Conservation (phyloP, 257 asterid genomes). For the Linaria vulgaris region DNA sequence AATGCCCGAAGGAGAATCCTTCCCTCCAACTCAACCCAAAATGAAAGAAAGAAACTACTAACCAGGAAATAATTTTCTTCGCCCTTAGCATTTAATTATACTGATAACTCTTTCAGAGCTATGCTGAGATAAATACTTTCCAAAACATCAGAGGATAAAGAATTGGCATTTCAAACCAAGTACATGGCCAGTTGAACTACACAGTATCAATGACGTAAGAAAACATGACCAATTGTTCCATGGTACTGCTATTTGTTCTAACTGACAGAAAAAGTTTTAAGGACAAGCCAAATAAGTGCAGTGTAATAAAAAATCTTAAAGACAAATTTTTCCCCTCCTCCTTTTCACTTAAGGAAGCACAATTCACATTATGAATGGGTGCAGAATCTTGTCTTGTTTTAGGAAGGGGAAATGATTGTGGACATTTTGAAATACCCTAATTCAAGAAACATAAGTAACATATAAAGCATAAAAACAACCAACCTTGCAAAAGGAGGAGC, state of each 20-base stretch:
- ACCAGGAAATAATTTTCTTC: neutral
- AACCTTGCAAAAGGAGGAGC: constrained; percentile 42
- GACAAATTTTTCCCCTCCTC: neutral
- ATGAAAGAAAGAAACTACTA: neutral
- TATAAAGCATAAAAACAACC: constrained; percentile 23
- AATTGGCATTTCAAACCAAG: constrained; percentile 3
- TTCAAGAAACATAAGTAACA: neutral
- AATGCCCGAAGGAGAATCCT: neutral
- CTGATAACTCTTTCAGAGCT: constrained; percentile 2
- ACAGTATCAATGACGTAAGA: neutral
- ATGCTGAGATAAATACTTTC: constrained; percentile 1
- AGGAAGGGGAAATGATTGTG: constrained; percentile 1
- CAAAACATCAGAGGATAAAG: constrained; percentile 2
- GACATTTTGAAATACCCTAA: constrained; percentile 21
- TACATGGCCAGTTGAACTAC: constrained; percentile 11
- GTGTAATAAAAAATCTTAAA: constrained; percentile 4
- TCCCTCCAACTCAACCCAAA: neutral
- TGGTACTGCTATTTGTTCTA: neutral
- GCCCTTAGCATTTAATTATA: neutral
- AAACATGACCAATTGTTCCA: neutral
- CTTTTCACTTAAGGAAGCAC: neutral
- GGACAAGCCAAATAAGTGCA: neutral
- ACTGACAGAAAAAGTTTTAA: neutral
- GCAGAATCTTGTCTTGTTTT: constrained; percentile 6
- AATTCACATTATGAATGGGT: constrained; percentile 3